A percentile compares a stretch with the other conserved stretches of the same genome.
These are phyloP conservation scores for Heterobasidion annosum DNA, from an alignment of 1,284 basidiomycete species.

Conservation along the genomic window DNA sequence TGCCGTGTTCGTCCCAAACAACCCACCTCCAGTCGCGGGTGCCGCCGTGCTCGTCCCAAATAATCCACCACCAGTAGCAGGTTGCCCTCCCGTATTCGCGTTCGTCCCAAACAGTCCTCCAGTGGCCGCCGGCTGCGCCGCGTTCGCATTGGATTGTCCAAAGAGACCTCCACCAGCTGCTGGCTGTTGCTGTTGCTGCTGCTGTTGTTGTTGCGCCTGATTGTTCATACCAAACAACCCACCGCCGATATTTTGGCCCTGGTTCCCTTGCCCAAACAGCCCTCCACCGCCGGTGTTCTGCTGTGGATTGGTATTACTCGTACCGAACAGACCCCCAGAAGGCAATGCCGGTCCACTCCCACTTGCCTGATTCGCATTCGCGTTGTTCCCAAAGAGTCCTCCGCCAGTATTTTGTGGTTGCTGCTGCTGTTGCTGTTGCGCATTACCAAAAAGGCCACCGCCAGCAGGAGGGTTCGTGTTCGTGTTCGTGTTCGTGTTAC, in stretches of 20 bases:
- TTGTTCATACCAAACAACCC: conserved; percentile 4
- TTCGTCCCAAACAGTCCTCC: conserved; percentile 6
- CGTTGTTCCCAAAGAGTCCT: background rate
- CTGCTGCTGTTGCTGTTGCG: background rate
- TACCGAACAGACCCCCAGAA: conserved; percentile 2
- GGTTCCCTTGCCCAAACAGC: background rate
- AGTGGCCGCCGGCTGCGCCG: conserved; percentile 2
- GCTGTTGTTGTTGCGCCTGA: conserved; percentile 1
- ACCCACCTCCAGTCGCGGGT: background rate
- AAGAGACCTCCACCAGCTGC: conserved; percentile 9
- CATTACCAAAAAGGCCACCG: background rate
- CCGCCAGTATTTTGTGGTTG: background rate
- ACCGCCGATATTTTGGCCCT: background rate
- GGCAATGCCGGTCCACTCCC: background rate
- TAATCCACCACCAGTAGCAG: background rate
- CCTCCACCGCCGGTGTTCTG: background rate
- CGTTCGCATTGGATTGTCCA: conserved; percentile 4
- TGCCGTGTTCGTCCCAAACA: conserved; percentile 1
- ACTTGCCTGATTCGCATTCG: background rate
- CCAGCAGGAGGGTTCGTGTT: background rate
- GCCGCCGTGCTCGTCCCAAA: background rate
- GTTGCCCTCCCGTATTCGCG: background rate
- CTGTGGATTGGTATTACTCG: conserved; percentile 2
- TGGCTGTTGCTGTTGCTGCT: conserved; percentile 4
- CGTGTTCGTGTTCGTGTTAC: background rate